These are phyloP conservation scores for Metarhizium robertsii DNA, from an alignment of 2,329 filamentous ascomycete species.

Conservation along the genomic window DNA sequence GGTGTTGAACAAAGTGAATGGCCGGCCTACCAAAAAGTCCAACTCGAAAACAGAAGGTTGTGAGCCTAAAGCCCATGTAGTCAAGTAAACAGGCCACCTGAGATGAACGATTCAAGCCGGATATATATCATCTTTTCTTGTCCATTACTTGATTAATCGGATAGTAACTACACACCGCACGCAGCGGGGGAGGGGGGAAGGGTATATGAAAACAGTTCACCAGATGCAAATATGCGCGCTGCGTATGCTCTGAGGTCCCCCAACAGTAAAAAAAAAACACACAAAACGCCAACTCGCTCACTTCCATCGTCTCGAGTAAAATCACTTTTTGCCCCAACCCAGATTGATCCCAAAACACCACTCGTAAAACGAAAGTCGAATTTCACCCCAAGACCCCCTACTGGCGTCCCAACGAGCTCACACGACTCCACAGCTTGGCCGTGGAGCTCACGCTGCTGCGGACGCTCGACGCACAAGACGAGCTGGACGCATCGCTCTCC, in stretches of 20 bases:
- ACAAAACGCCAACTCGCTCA: no score
- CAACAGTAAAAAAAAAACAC: no score
- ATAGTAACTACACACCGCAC: no score
- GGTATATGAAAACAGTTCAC: constrained; percentile 32
- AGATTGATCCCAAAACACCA: background rate
- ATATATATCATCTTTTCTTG: no score
- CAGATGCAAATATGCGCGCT: constrained; percentile 32
- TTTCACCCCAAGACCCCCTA: constrained; percentile 4
- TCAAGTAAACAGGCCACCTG: no score
- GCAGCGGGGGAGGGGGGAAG: constrained; percentile 12
- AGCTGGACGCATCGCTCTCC: constrained; percentile 21
- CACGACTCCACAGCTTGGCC: constrained; percentile 23
- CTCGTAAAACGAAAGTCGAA: background rate
- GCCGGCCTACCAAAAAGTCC: no score
- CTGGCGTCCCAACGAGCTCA: constrained; percentile 23
- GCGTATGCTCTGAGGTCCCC: constrained; percentile 25
- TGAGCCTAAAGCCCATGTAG: no score
- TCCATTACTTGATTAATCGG: no score
- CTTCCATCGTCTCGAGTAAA: no score
- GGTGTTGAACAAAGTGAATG: no score
- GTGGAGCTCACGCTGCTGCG: constrained; percentile 27
- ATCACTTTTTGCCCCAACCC: background rate
- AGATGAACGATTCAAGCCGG: no score
- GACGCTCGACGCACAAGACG: constrained; percentile 22
- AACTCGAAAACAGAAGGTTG: no score